A percentile compares a stretch with the other conserved stretches of the same genome.
These are phyloP conservation scores for Metarhizium robertsii DNA, from an alignment of 2,329 filamentous ascomycete genomes.

Conservation along the genomic window DNA sequence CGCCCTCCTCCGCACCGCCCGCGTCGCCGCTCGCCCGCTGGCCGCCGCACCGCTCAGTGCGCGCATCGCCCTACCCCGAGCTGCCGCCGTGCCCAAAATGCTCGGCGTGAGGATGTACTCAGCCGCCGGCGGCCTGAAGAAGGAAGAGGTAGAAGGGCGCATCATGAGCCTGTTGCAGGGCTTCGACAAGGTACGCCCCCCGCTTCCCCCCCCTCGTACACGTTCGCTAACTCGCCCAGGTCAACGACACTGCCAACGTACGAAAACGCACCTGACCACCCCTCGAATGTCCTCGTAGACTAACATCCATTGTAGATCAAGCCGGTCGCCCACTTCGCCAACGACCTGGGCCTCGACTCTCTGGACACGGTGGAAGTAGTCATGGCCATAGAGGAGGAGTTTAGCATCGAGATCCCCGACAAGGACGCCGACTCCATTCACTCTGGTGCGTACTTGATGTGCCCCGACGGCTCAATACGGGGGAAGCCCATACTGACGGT, in stretches of 20 bases:
- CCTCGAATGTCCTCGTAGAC: background rate
- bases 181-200: conserved; percentile 68
- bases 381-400: conserved; percentile 97
- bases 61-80: conserved; percentile 41
- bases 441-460: conserved; percentile 58
- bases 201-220: background rate
- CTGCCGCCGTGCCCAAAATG: conserved; percentile 27
- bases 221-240: conserved; percentile 34
- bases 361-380: conserved; percentile 98
- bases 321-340: conserved; percentile 79
- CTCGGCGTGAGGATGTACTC: conserved; percentile 73
- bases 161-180: conserved; percentile 90
- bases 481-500: background rate
- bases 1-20: conserved; percentile 70
- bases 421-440: conserved; percentile 93
- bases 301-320: conserved; percentile 55
- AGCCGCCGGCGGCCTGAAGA: conserved; percentile 65
- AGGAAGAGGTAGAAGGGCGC: conserved; percentile 80
- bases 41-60: conserved; percentile 49
- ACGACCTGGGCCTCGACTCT: conserved; percentile 93
- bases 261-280: conserved; percentile 14
- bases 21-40: conserved; percentile 39
- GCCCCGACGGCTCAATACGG: background rate
- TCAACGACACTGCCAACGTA: conserved; percentile 58
- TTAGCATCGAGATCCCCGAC: conserved; percentile 93